Conservation (phyloP, 257 asterid species). For the Solanum gracilifrons region DNA sequence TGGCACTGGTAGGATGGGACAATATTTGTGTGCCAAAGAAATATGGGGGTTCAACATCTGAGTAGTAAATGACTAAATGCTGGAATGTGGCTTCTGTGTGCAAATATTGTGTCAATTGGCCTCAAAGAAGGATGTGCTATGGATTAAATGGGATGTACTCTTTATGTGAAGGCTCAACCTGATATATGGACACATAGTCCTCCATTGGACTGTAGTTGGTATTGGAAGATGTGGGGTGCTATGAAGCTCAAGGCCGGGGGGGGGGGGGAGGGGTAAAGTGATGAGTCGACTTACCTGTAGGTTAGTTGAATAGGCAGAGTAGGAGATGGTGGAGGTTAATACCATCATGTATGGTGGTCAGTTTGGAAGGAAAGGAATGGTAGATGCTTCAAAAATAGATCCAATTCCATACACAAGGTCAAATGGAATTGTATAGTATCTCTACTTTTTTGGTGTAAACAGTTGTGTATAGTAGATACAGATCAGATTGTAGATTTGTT, state of each 20-base stretch:
- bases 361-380: too few relatives aligned
- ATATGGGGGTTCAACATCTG: not conserved
- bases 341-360: too few relatives aligned
- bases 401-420: too few relatives aligned
- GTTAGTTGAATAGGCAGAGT: not conserved
- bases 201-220: not conserved
- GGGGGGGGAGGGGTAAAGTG: not conserved
- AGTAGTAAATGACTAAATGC: not conserved
- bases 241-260: too few relatives aligned
- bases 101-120: not conserved
- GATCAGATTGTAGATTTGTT: too few relatives aligned
- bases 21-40: not conserved
- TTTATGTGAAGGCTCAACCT: not conserved
- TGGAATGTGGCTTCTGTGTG: not conserved
- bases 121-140: not conserved
- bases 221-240: not conserved
- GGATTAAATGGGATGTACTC: not conserved
- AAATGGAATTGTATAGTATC: too few relatives aligned
- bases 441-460: too few relatives aligned
- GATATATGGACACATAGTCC: not conserved
- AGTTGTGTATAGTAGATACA: too few relatives aligned
- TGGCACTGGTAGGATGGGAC: not conserved
- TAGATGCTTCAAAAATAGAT: too few relatives aligned
- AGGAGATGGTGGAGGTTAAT: too few relatives aligned
- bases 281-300: not conserved